Conservation (phyloP, 495 filamentous ascomycete genomes). For the Tirmania nivea region DNA sequence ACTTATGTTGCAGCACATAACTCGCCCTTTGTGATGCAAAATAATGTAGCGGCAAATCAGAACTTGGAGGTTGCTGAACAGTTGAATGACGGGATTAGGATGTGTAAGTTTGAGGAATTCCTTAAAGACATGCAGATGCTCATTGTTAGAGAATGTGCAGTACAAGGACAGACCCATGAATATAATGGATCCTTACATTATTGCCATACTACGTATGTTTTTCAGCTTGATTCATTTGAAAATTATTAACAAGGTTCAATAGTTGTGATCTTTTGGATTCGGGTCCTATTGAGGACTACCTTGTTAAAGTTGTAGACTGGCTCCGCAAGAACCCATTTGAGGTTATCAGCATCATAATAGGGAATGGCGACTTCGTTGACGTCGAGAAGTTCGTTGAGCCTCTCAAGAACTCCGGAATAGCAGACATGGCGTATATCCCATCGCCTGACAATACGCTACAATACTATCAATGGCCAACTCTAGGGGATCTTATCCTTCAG, state of each 20-base stretch:
- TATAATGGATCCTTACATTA: constrained; percentile 37
- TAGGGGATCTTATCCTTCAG: constrained; percentile 51
- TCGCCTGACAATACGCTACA: constrained; percentile 35
- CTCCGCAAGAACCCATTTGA: constrained; percentile 63
- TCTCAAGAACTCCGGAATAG: constrained; percentile 31
- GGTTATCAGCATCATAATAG: constrained; percentile 69
- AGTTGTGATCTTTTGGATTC: constrained; percentile 63
- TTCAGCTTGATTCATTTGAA: not conserved
- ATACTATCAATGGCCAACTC: constrained; percentile 61
- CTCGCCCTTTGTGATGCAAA: constrained; percentile 49
- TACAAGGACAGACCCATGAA: constrained; percentile 65
- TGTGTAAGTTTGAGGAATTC: constrained; percentile 29
- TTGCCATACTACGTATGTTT: constrained; percentile 22
- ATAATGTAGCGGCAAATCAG: constrained; percentile 65
- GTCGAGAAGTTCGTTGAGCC: constrained; percentile 38
- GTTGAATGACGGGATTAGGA: constrained; percentile 70
- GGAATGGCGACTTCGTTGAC: constrained; percentile 53
- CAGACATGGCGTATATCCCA: constrained; percentile 11
- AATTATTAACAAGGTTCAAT: constrained; percentile 18
- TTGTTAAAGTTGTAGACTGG: constrained; percentile 48
- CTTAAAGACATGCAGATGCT: not conserved
- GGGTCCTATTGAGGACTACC: constrained; percentile 53
- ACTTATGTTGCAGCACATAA: constrained; percentile 75
- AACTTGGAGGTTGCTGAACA: constrained; percentile 43
- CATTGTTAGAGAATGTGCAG: constrained; percentile 14